Percentiles rank a stretch among this genome's conserved stretches.
These are phyloP conservation scores for Pholiota microspora DNA, from an alignment of 768 basidiomycete species.

Conservation along the genomic window DNA sequence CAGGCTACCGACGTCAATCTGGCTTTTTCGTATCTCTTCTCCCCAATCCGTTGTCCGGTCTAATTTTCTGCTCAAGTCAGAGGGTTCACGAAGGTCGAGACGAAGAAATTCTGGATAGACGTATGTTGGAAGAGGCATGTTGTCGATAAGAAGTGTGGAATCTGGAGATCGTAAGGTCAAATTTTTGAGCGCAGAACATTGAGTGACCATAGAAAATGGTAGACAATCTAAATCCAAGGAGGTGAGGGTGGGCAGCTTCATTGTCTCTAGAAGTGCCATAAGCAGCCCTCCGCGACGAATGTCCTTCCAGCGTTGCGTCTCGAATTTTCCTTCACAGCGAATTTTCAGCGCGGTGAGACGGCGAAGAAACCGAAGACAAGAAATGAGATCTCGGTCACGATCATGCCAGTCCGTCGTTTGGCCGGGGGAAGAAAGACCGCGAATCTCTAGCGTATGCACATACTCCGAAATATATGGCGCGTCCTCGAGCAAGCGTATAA, in stretches of 20 bases:
- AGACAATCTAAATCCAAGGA: conserved; percentile 1
- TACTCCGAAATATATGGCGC: neutral
- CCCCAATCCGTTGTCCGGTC: neutral
- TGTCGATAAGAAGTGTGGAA: neutral
- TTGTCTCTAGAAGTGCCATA: neutral
- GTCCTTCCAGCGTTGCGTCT: neutral
- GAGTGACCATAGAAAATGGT: neutral
- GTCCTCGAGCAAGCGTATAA: neutral
- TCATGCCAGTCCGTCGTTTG: neutral
- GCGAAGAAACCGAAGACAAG: conserved; percentile 2
- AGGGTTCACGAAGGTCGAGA: neutral
- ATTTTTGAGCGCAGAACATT: neutral
- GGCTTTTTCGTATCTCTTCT: neutral
- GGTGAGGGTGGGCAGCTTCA: neutral
- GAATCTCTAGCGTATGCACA: neutral
- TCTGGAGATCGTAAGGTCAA: neutral
- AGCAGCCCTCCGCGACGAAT: neutral
- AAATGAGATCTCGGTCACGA: neutral
- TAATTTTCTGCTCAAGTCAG: neutral
- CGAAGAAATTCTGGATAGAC: neutral
- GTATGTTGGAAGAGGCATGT: neutral
- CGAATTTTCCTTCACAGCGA: neutral
- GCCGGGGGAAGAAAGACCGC: neutral
- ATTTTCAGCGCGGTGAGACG: conserved; percentile 6
- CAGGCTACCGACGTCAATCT: neutral